Evolutionary conservation across 495 filamentous ascomycete species (phyloP).

Genomic region (Patellaria atrata): DNA sequence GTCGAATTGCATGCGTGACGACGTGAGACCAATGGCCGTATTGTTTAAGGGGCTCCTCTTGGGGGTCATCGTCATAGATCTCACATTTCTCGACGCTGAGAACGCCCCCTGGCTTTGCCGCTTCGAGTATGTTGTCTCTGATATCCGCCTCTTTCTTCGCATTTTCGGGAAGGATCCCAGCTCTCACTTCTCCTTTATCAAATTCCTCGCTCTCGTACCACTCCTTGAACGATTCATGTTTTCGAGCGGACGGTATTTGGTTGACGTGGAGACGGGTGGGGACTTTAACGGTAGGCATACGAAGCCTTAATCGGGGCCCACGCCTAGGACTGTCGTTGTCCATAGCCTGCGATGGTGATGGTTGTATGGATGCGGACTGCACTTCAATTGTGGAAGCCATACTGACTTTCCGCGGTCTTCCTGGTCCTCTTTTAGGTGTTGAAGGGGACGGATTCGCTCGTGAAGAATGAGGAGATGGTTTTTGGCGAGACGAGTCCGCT

Average conservation of each 20-base stretch:
- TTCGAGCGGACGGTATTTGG: conserved; percentile 32
- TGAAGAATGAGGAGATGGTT: no score
- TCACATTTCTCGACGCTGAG: conserved; percentile 58
- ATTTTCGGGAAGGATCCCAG: conserved; percentile 40
- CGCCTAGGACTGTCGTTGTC: no score
- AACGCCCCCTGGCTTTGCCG: conserved; percentile 56
- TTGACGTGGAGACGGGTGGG: conserved; percentile 33
- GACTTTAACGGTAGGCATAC: conserved; percentile 8
- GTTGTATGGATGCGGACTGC: no score
- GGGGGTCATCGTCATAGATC: conserved; percentile 60
- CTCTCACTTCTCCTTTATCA: conserved; percentile 29
- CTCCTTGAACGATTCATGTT: conserved; percentile 39
- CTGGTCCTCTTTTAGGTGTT: no score
- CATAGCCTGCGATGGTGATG: no score
- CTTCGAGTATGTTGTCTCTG: conserved; percentile 50
- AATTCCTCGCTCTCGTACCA: conserved; percentile 39
- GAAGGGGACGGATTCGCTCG: no score
- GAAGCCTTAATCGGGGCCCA: conserved; percentile 15
- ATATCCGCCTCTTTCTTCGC: conserved; percentile 39
- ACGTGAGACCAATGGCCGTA: conserved; percentile 80
- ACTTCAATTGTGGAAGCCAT: no score
- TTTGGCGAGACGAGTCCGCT: no score
- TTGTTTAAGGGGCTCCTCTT: conserved; percentile 55
- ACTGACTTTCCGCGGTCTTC: no score
- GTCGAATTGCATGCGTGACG: conserved; percentile 62